A percentile compares a stretch with the other conserved stretches of the same genome.
phyloP scores from a whole-genome alignment of 495 filamentous ascomycete genomes.

The Usnea hakonensis region DNA sequence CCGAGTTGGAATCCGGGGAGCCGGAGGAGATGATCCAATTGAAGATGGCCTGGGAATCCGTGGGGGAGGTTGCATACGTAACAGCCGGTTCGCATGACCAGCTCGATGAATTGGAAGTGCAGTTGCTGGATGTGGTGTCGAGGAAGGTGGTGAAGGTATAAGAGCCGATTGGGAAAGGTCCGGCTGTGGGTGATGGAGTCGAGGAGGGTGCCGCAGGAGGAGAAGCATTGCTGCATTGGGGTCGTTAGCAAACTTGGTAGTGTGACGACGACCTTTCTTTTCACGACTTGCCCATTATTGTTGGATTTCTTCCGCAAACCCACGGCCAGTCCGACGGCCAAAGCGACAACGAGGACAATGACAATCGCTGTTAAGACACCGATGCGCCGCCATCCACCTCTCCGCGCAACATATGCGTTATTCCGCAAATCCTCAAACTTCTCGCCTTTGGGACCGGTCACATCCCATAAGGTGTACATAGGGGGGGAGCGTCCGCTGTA shows the following conservation, averaged over 20 bases:
- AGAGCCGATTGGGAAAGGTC: constrained; percentile 45
- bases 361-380: constrained; percentile 27
- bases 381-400: constrained; percentile 39
- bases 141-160: constrained; percentile 50
- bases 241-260: not conserved
- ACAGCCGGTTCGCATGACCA: constrained; percentile 51
- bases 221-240: constrained; percentile 6
- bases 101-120: constrained; percentile 40
- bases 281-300: constrained; percentile 10
- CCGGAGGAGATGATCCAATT: constrained; percentile 44
- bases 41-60: constrained; percentile 38
- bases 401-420: constrained; percentile 22
- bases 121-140: constrained; percentile 39
- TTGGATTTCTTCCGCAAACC: constrained; percentile 33
- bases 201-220: constrained; percentile 10
- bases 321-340: constrained; percentile 38
- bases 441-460: constrained; percentile 24
- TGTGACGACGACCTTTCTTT: constrained; percentile 1
- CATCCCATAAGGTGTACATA: constrained; percentile 24
- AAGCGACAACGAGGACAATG: constrained; percentile 31
- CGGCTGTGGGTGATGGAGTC: constrained; percentile 8
- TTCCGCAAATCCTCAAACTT: constrained; percentile 26
- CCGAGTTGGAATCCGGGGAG: constrained; percentile 7
- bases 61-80: constrained; percentile 33
- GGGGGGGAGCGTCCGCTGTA: constrained; percentile 19